These are phyloP conservation scores for Cutaneotrichosporon sp. DNA, from an alignment of 1,284 basidiomycete species.

Conservation along the genomic window DNA sequence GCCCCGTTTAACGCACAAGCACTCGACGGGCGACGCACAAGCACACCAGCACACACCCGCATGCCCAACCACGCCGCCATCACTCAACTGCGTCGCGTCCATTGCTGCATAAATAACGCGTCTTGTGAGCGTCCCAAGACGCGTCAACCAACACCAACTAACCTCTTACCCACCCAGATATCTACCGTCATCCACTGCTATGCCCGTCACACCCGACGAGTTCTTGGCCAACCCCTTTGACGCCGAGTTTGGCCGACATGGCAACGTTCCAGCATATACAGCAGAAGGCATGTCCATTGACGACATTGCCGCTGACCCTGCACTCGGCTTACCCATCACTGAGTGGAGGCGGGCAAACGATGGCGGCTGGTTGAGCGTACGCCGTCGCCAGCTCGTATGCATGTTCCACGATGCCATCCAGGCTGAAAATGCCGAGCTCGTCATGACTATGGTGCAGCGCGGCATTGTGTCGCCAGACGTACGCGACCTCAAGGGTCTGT, in stretches of 20 bases:
- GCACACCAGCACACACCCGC: too few relatives aligned
- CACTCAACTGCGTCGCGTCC: too few relatives aligned
- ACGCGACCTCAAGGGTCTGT: background rate
- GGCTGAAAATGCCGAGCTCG: background rate
- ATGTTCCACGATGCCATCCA: background rate
- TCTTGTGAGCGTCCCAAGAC: too few relatives aligned
- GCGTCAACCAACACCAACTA: too few relatives aligned
- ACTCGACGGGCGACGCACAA: too few relatives aligned
- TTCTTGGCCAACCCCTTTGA: background rate
- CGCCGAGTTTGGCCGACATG: background rate
- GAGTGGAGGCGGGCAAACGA: background rate
- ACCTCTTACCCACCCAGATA: too few relatives aligned
- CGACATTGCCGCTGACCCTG: background rate
- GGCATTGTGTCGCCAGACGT: constrained; percentile 12
- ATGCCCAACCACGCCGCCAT: too few relatives aligned
- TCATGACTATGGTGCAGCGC: constrained; percentile 3
- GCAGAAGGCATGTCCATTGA: background rate
- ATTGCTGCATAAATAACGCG: too few relatives aligned
- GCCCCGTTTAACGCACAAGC: too few relatives aligned
- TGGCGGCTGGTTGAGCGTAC: background rate
- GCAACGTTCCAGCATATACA: background rate
- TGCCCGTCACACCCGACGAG: constrained; percentile 3
- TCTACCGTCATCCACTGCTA: background rate
- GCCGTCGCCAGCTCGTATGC: background rate
- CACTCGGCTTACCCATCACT: background rate